Base-by-base conservation (phyloP, 768 basidiomycete genomes). In the Leccinum rimulosum region DNA sequence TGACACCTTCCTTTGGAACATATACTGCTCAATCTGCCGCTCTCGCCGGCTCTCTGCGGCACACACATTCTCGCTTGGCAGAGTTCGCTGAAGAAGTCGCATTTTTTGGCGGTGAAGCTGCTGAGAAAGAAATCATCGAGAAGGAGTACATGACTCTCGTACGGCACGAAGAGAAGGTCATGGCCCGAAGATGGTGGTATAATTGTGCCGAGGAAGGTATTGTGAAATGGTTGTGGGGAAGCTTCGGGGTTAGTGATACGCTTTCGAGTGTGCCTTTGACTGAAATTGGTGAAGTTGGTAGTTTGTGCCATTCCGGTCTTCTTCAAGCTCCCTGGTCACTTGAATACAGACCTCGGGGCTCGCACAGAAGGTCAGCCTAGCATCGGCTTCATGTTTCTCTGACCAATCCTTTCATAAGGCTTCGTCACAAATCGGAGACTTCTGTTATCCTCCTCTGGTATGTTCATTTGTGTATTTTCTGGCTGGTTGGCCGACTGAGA, bases 141-240 rank as follows among this genome's bases (percentile, higher is more conserved):
- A 81, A 92, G 51, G 90, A 91, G 63, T 98, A 95, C 71, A 88
- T 88, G 30, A 83, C 84, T 7, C 80, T 96, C 27, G 81, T 96
- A 58, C 86, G 86, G 69, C 96, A 98, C 64, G 89, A 95, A 72
- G 89, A 89, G 64, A 81, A 82, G 58, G 89, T 95, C 2, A 78
- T 95, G 64, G 76, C 82, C 28, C 86, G 89, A 61, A 79, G 89
- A 35, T 91, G 95, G 82, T 92, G 88, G 89, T 93, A 96, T 73
- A 86, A 89, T 2, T 90, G 94, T 69, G 83, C 88, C 17, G 96
- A 99, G 73, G 96, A 98, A 73, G 94, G 92, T 2, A 87, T 99
- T 48, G 88, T 98, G 67, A 98, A 99, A 75, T 98, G 88, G 89
- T 68, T 95, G 8, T 99, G 96, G 96, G 95, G 96, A 64, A 89